Evolutionary conservation across 2,329 filamentous ascomycete genomes (phyloP).

Genomic region (Ambrosiella xylebori): DNA sequence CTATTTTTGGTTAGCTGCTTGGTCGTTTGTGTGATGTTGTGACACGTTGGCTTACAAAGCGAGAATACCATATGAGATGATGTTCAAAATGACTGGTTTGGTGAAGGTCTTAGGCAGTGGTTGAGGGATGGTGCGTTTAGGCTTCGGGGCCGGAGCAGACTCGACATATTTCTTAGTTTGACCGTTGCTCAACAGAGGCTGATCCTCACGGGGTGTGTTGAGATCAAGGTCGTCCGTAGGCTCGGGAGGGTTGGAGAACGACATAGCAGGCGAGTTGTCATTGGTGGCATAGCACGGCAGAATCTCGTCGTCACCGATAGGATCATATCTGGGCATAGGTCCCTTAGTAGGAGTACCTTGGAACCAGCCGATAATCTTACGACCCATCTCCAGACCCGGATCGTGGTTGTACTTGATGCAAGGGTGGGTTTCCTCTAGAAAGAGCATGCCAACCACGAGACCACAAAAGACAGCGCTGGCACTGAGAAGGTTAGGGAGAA

Average conservation of each 20-base stretch:
- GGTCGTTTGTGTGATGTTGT: constrained; percentile 12
- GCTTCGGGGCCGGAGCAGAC: not conserved
- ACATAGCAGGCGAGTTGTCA: constrained; percentile 35
- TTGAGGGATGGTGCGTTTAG: not conserved
- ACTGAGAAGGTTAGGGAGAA: constrained; percentile 84
- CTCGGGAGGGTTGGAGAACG: constrained; percentile 18
- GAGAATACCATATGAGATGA: constrained; percentile 76
- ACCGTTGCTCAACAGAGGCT: constrained; percentile 4
- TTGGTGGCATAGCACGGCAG: constrained; percentile 52
- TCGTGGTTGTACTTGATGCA: constrained; percentile 64
- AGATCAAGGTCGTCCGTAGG: constrained; percentile 23
- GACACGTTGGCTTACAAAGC: constrained; percentile 62
- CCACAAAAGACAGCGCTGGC: constrained; percentile 60
- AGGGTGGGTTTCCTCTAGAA: constrained; percentile 85
- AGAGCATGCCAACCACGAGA: constrained; percentile 62
- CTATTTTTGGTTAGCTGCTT: constrained; percentile 28
- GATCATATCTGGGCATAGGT: not conserved
- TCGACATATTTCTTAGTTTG: not conserved
- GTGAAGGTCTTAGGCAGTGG: constrained; percentile 52
- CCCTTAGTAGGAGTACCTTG: constrained; percentile 5
- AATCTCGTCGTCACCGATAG: constrained; percentile 34
- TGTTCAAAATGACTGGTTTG: constrained; percentile 68
- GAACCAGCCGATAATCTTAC: constrained; percentile 42
- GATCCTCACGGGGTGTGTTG: constrained; percentile 14
- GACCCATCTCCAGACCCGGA: constrained; percentile 57